Evolutionary conservation across 2,329 filamentous ascomycete species (phyloP), one percentile per base, ranked within the genome.

Genomic region (Bisporella sp.): DNA sequence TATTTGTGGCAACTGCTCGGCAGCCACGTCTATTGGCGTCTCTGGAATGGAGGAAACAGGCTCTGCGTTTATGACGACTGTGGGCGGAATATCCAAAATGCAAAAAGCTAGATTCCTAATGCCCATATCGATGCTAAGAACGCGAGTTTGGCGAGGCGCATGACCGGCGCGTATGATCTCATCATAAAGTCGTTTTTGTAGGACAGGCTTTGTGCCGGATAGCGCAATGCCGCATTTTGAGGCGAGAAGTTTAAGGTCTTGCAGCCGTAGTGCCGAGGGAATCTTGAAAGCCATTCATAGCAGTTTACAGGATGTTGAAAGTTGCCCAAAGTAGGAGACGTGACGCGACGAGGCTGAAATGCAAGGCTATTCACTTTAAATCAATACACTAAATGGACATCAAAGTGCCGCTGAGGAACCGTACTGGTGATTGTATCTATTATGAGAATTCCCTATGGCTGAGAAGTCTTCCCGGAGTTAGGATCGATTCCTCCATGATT

Each of bases 51-150:
- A 4, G 6, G 33, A 12, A 21, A 32, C 29, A 13, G 45, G n/a
- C 32, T 31, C 13, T 31, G 6, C 9, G 30, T 8, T 9, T 9
- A 31, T 6, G 8, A 21, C 9, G 6, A 8, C 6, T 11, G 6
- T 3, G 21, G 47, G n/a, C 45, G 59, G 50, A 28, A 55, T 44
- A 48, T 62, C 58, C 6, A 87, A 66, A 54, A 88, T 74, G 56
- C 85, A 87, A 64, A 82, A 89, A 1, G 87, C 88, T 4, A 95
- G 72, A 64, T 95, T 95, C 41, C 81, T 81, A 57, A 95, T 86
- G 4, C 89, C 89, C 80, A 93, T 85, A 65, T 95, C 89, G 54
- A 95, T 85, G 63, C 87, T 91, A 33, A 93, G 66, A 29, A 93
- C 74, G 41, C 82, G 57, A 28, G 50, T 33, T 12, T 55, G 50